phyloP scores from a whole-genome alignment of 768 basidiomycete species.

The Phlebiopsis flavidoalba region DNA sequence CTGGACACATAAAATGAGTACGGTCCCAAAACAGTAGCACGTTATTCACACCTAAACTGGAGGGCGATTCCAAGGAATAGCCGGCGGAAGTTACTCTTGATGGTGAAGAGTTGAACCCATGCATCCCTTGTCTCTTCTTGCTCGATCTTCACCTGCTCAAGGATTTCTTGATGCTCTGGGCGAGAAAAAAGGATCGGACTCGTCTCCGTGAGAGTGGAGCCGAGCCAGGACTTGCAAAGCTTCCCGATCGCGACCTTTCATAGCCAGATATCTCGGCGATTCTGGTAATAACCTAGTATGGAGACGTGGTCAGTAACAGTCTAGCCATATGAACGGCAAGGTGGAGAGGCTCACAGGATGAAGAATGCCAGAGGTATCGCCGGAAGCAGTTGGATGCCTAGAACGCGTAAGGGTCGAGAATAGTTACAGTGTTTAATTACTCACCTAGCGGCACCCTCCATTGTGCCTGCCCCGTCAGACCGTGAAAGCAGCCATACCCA shows the following conservation, averaged over 20 bases:
- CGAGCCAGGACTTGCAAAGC: constrained; percentile 38
- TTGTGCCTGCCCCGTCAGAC: constrained; percentile 27
- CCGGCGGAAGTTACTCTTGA: constrained; percentile 42
- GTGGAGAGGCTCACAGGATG: constrained; percentile 34
- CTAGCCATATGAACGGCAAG: neutral
- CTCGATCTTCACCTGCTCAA: constrained; percentile 17
- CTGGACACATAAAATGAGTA: constrained; percentile 38
- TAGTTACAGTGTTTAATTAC: neutral
- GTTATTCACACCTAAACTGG: constrained; percentile 13
- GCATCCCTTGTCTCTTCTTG: constrained; percentile 16
- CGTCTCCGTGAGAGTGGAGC: constrained; percentile 47
- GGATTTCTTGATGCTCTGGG: constrained; percentile 20
- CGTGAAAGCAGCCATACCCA: constrained; percentile 20
- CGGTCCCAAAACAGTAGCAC: neutral
- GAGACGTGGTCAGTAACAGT: neutral
- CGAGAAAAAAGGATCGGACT: constrained; percentile 42
- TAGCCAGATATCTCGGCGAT: constrained; percentile 49
- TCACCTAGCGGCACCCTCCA: constrained; percentile 44
- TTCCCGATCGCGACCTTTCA: constrained; percentile 45
- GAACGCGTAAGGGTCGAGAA: neutral
- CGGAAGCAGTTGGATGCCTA: constrained; percentile 5
- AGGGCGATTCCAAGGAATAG: constrained; percentile 34
- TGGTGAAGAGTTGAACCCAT: constrained; percentile 36
- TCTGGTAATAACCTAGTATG: constrained; percentile 17
- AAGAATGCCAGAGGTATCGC: constrained; percentile 28